phyloP scores from a whole-genome alignment of 2,329 filamentous ascomycete genomes.

The Dissoconium aciculare region DNA sequence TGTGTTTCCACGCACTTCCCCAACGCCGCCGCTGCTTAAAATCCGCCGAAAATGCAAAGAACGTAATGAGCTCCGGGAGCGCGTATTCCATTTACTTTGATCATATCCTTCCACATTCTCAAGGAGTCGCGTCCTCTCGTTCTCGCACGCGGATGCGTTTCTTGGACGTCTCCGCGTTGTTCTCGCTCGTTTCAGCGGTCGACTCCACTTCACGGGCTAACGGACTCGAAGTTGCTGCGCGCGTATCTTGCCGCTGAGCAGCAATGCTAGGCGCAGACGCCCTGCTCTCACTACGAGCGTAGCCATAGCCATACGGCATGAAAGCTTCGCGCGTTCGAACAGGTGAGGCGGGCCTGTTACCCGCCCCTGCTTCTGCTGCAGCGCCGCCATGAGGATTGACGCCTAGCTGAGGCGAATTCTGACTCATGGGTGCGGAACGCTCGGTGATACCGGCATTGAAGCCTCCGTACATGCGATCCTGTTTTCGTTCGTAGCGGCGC shows the following conservation, averaged over 20 bases:
- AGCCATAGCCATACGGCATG: constrained; percentile 24
- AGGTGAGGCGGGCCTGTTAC: constrained; percentile 16
- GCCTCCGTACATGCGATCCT: constrained; percentile 31
- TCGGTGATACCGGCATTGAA: constrained; percentile 27
- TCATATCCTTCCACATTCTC: constrained; percentile 7
- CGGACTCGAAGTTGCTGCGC: constrained; percentile 8
- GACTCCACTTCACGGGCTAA: constrained; percentile 14
- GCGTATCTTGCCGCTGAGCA: constrained; percentile 3
- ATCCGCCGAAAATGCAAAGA: no score
- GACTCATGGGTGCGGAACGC: constrained; percentile 12
- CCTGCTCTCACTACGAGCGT: constrained; percentile 17
- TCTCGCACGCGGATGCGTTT: no score
- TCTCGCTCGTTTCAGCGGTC: constrained; percentile 13
- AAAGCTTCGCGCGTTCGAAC: constrained; percentile 19
- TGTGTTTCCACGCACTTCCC: no score
- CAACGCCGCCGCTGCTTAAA: no score
- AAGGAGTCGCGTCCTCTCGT: no score
- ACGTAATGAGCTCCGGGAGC: no score
- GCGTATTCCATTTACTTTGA: no score
- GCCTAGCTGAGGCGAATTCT: constrained; percentile 5
- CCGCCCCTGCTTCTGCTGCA: constrained; percentile 3
- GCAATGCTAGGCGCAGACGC: constrained; percentile 3
- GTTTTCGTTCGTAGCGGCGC: constrained; percentile 56
- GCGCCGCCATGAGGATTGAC: not conserved
- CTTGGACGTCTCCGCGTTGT: constrained; percentile 3